These are phyloP conservation scores for Incumbomyces lentus DNA, from an alignment of 2,329 filamentous ascomycete genomes.

Conservation along the genomic window DNA sequence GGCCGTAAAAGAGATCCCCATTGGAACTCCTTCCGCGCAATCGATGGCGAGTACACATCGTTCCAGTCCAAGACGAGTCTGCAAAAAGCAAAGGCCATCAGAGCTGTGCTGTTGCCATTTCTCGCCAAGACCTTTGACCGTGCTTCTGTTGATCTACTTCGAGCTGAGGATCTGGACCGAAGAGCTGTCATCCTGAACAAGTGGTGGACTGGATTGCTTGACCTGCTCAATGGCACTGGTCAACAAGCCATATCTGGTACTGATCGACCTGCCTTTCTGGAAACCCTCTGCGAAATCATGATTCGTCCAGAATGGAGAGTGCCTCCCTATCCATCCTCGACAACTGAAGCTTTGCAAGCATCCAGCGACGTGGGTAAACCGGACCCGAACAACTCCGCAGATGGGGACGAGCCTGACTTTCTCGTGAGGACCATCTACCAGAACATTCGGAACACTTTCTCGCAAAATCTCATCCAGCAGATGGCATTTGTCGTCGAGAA, in stretches of 20 bases:
- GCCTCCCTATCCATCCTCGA: slow-evolving; percentile 49
- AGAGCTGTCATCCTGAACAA: slow-evolving; percentile 71
- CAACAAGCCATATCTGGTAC: slow-evolving; percentile 70
- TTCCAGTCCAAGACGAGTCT: slow-evolving; percentile 65
- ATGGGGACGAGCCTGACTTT: slow-evolving; percentile 54
- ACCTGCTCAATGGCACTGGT: slow-evolving; percentile 66
- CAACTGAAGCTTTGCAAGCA: slow-evolving; percentile 17
- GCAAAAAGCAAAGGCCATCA: slow-evolving; percentile 65
- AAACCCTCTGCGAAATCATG: slow-evolving; percentile 73
- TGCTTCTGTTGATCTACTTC: slow-evolving; percentile 53
- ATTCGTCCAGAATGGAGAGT: slow-evolving; percentile 78
- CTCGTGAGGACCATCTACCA: slow-evolving; percentile 69
- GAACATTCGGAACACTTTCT: slow-evolving; percentile 79
- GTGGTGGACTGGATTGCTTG: slow-evolving; percentile 79
- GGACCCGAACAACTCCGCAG: slow-evolving; percentile 41
- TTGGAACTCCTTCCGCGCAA: slow-evolving; percentile 56
- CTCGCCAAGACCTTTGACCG: slow-evolving; percentile 60
- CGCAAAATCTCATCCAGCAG: slow-evolving; percentile 69
- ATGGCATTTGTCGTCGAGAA: slow-evolving; percentile 82
- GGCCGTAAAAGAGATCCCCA: slow-evolving; percentile 58
- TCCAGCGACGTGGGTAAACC: slow-evolving; percentile 29
- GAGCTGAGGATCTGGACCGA: slow-evolving; percentile 73
- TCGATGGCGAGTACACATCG: slow-evolving; percentile 50
- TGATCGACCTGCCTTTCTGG: slow-evolving; percentile 71
- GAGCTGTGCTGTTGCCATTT: slow-evolving; percentile 64